Base-by-base conservation (phyloP, 2,329 filamentous ascomycete species). In the Fusarium praegraminearum region DNA sequence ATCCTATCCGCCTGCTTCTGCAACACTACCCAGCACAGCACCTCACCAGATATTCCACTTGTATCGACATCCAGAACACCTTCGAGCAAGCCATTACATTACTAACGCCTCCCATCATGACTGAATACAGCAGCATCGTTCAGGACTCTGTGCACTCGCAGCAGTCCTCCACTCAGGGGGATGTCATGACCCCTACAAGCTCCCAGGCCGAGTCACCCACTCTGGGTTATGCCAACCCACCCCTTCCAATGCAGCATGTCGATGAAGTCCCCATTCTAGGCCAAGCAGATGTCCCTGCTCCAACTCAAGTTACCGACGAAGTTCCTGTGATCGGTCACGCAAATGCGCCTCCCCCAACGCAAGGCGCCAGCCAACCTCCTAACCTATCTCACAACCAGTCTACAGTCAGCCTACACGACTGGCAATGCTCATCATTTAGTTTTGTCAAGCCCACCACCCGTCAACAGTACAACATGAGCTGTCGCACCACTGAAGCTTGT, bases 121-220 rank as follows among this genome's bases (percentile, higher is more conserved):
- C 8, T 7, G 33, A 28, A 16, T 5, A 20, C 2, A 38, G n/a
- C 18, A 20, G 1, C 0, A 20, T 11, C 5, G 16, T 5, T 2
- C 33, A 38, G 9, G 13, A 6, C 15, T 5, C 22, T 6, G 18
- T 15, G 3, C 5, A 13, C 8, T 16, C 22, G 5, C 11, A 4
- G 2, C 20, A 16, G 13, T 28, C 28, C 28, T 30, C 28, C 28
- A 12, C 28, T 30, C 28, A 30, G 12, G 10, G 10, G 11, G 28
- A 30, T 30, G 11, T 30, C 28, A 30, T 30, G 28, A 30, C 11
- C 10, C 11, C 28, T 12, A 30, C 28, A 30, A 30, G 28, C 28
- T 30, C 35, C 18, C 12, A 28, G 1, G 13, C 24, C 1, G 33
- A 51, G 4, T 41, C 33, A 18, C n/a, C 49, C 8, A 12, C 20